A percentile compares a stretch with the other conserved stretches of the same genome.
phyloP scores from a whole-genome alignment of 2,329 filamentous ascomycete species.

The Capronia epimyces region DNA sequence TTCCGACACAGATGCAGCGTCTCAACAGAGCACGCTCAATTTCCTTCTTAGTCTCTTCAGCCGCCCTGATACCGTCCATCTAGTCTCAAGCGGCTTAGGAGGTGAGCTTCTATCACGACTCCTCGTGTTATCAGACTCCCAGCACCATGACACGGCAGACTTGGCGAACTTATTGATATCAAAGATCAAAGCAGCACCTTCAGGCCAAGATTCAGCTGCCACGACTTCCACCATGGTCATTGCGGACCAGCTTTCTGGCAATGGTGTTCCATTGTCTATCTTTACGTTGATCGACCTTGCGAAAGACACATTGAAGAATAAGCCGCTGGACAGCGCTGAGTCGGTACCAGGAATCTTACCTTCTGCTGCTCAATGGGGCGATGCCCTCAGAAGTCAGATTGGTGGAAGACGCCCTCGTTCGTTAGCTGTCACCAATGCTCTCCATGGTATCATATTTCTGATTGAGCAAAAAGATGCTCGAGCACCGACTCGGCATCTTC shows the following conservation, averaged over 20 bases:
- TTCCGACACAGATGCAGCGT: constrained; percentile 16
- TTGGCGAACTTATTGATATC: constrained; percentile 15
- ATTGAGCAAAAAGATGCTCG: constrained; percentile 38
- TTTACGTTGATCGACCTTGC: constrained; percentile 47
- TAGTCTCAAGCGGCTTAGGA: background rate
- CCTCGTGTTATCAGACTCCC: constrained; percentile 24
- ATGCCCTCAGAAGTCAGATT: constrained; percentile 54
- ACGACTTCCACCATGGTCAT: constrained; percentile 20
- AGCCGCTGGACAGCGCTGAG: constrained; percentile 1
- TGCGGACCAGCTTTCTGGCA: constrained; percentile 25
- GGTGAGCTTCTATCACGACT: constrained; percentile 17
- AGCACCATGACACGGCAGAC: constrained; percentile 10
- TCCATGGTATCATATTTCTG: constrained; percentile 67
- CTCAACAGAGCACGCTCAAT: constrained; percentile 4
- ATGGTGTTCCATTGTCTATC: constrained; percentile 22
- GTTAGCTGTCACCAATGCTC: constrained; percentile 65
- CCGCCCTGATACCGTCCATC: background rate
- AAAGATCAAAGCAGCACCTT: constrained; percentile 13
- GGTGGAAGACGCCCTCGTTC: constrained; percentile 51
- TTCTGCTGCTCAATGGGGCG: constrained; percentile 58
- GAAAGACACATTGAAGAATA: constrained; percentile 42
- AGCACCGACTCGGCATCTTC: constrained; percentile 25
- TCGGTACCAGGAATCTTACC: constrained; percentile 46
- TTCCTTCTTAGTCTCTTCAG: background rate
- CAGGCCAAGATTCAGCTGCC: constrained; percentile 4